phyloP scores from a whole-genome alignment of 1,284 basidiomycete species.

The Tilletia indica region DNA sequence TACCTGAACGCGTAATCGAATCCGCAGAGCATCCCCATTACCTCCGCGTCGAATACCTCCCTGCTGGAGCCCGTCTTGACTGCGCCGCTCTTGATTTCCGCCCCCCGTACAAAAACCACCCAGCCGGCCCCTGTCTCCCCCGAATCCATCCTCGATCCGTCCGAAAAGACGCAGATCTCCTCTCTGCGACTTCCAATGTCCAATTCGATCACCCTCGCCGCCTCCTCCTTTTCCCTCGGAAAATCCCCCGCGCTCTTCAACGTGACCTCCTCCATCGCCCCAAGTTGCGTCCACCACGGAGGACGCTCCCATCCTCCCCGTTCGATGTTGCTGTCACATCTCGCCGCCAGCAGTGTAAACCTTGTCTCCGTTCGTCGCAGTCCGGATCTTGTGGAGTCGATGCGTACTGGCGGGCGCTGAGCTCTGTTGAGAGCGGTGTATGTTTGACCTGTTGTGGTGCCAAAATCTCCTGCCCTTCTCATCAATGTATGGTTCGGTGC shows the following conservation, averaged over 20 bases:
- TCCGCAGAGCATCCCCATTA: neutral
- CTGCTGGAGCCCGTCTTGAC: neutral
- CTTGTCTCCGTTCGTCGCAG: neutral
- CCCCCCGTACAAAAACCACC: neutral
- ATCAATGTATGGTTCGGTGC: neutral
- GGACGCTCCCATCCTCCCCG: neutral
- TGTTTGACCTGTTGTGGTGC: neutral
- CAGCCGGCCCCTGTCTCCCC: neutral
- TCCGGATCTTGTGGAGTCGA: neutral
- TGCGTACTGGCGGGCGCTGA: neutral
- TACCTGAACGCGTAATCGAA: neutral
- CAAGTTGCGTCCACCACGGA: neutral
- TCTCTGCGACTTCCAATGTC: neutral
- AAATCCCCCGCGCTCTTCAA: neutral
- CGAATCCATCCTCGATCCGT: neutral
- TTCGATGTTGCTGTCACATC: neutral
- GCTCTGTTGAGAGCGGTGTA: no score
- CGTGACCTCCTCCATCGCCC: neutral
- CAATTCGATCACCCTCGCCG: neutral
- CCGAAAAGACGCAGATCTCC: neutral
- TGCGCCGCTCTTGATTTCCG: neutral
- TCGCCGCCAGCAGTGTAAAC: neutral
- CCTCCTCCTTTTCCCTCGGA: neutral
- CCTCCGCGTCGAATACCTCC: neutral
- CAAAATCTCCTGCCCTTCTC: neutral